phyloP scores from a whole-genome alignment of 306 rosid genomes.

The Citrullus amarus region DNA sequence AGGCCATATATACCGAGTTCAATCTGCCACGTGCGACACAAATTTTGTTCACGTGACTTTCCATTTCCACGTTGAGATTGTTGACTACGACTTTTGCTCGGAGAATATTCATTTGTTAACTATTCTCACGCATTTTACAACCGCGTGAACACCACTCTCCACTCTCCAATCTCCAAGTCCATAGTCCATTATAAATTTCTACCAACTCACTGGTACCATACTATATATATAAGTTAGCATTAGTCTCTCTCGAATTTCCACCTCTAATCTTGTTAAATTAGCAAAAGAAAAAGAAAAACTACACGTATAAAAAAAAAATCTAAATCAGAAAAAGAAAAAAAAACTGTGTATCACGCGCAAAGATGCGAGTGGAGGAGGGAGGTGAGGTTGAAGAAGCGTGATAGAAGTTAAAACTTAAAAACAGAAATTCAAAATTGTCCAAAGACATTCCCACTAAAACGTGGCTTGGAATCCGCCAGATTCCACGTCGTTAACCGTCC shows the following conservation, averaged over 20 bases:
- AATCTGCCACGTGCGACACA: background rate
- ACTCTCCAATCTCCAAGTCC: too few species aligned
- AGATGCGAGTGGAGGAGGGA: background rate
- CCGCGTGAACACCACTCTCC: too few species aligned
- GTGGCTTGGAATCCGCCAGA: constrained; percentile 3
- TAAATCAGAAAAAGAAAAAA: background rate
- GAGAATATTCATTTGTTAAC: background rate
- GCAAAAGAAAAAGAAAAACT: too few species aligned
- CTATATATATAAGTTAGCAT: too few species aligned
- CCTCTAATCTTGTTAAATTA: too few species aligned
- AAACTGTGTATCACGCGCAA: background rate
- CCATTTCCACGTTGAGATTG: background rate
- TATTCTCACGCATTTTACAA: background rate
- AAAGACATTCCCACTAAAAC: background rate
- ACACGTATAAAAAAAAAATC: too few species aligned
- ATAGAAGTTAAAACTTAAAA: background rate
- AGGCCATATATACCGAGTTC: background rate
- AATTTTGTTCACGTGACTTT: background rate
- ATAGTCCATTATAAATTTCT: too few species aligned
- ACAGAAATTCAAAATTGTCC: background rate
- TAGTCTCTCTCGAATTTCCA: too few species aligned
- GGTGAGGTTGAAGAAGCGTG: background rate
- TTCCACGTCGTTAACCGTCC: background rate
- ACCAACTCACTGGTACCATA: too few species aligned
- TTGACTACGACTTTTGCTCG: background rate